A percentile compares a stretch with the other conserved stretches of the same genome.
phyloP scores from a whole-genome alignment of 495 filamentous ascomycete genomes.

The Penicillium chermesinum region DNA sequence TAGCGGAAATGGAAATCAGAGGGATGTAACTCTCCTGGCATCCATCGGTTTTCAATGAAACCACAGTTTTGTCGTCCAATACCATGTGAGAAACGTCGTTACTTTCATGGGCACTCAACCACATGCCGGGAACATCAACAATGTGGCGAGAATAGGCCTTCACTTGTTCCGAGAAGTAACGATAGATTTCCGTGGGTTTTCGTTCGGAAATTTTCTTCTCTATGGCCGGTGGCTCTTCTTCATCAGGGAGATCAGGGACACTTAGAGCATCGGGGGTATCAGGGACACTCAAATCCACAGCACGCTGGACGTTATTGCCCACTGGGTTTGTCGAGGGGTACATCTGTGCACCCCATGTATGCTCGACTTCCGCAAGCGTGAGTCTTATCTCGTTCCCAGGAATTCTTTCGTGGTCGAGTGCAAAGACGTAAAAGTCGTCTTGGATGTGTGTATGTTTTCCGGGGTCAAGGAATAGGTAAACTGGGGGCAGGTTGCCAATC shows the following conservation, averaged over 20 bases:
- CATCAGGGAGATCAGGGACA: no score
- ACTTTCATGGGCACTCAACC: not conserved
- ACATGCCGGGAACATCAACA: not conserved
- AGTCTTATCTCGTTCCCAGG: constrained; percentile 50
- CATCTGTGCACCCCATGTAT: constrained; percentile 22
- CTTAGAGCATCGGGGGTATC: no score
- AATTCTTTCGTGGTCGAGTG: constrained; percentile 45
- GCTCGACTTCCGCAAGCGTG: constrained; percentile 39
- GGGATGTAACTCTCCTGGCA: constrained; percentile 28
- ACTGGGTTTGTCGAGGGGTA: not conserved
- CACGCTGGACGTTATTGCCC: no score
- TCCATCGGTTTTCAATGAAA: not conserved
- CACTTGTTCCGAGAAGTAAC: no score
- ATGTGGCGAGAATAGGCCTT: constrained; percentile 5
- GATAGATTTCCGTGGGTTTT: no score
- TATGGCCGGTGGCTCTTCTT: no score
- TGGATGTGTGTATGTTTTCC: constrained; percentile 36
- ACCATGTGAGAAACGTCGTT: not conserved
- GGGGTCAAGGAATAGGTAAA: constrained; percentile 67
- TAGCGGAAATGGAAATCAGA: constrained; percentile 19
- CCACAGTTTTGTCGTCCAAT: not conserved
- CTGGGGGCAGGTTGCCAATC: not conserved
- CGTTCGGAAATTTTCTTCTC: no score
- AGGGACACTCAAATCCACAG: no score
- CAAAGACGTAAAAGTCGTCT: constrained; percentile 63